These are phyloP conservation scores for Talaromyces sp. DNA, from an alignment of 2,329 filamentous ascomycete species.

Conservation along the genomic window DNA sequence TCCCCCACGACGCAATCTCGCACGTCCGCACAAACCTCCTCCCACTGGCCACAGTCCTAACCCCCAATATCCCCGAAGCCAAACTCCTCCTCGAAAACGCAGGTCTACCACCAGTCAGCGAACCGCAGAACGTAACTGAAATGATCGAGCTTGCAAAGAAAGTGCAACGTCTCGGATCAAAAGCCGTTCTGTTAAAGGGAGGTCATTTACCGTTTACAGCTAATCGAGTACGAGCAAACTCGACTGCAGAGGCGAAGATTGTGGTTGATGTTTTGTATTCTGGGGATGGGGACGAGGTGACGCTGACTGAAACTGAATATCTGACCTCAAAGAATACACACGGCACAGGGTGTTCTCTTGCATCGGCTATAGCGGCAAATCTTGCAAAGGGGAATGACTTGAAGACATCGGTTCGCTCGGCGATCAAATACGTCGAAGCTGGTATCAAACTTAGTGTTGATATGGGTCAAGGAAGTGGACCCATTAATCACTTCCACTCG, in stretches of 20 bases:
- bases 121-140: slow-evolving; percentile 57
- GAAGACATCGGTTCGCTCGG: slow-evolving; percentile 48
- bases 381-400: slow-evolving; percentile 49
- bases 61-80: slow-evolving; percentile 48
- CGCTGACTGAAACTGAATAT: slow-evolving; percentile 65
- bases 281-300: slow-evolving; percentile 50
- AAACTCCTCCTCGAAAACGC: slow-evolving; percentile 41
- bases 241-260: slow-evolving; percentile 55
- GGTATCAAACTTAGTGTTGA: slow-evolving; percentile 55
- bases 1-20: slow-evolving; percentile 40
- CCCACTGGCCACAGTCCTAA: slow-evolving; percentile 42
- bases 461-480: slow-evolving; percentile 56
- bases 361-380: slow-evolving; percentile 65
- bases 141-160: slow-evolving; percentile 63
- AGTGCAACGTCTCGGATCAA: slow-evolving; percentile 64
- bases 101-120: slow-evolving; percentile 28
- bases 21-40: slow-evolving; percentile 38
- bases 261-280: slow-evolving; percentile 70
- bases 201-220: slow-evolving; percentile 76
- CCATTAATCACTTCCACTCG: slow-evolving; percentile 65
- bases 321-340: slow-evolving; percentile 76
- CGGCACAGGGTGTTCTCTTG: slow-evolving; percentile 89
- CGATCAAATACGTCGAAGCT: slow-evolving; percentile 56
- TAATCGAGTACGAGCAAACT: slow-evolving; percentile 55
- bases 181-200: slow-evolving; percentile 82